Percentiles rank a stretch among this genome's conserved stretches.
Evolutionary conservation across 2,329 filamentous ascomycete genomes (phyloP).

Genomic region (Phialocephala subalpina): DNA sequence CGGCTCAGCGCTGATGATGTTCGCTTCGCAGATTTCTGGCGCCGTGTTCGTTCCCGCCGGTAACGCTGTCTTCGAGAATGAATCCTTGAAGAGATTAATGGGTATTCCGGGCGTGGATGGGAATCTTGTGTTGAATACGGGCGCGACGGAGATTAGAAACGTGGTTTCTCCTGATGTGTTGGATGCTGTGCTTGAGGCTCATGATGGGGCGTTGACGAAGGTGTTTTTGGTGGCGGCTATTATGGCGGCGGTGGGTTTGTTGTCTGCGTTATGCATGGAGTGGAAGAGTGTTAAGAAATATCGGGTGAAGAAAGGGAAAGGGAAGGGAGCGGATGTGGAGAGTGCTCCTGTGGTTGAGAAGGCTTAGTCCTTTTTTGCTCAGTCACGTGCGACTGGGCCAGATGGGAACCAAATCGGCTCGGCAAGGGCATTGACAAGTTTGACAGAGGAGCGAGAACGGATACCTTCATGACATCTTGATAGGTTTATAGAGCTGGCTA

Average conservation of each 20-base stretch:
- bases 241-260: background rate
- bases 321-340: background rate
- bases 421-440: too few relatives aligned
- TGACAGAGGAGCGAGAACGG: too few relatives aligned
- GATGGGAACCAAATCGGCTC: too few relatives aligned
- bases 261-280: background rate
- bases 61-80: constrained; percentile 14
- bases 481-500: too few relatives aligned
- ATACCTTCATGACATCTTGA: too few relatives aligned
- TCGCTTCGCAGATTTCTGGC: constrained; percentile 16
- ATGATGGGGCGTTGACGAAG: background rate
- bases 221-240: background rate
- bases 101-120: background rate
- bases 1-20: constrained; percentile 42
- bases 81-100: background rate
- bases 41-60: constrained; percentile 8
- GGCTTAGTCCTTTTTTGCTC: too few relatives aligned
- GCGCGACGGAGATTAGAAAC: background rate
- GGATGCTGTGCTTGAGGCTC: background rate
- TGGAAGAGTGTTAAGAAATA: constrained; percentile 1
- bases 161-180: background rate
- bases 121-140: background rate
- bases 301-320: background rate
- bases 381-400: too few relatives aligned
- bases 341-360: background rate